phyloP scores from a whole-genome alignment of 108 stramenopile genomes.

The Asterionellopsis glacialis region DNA sequence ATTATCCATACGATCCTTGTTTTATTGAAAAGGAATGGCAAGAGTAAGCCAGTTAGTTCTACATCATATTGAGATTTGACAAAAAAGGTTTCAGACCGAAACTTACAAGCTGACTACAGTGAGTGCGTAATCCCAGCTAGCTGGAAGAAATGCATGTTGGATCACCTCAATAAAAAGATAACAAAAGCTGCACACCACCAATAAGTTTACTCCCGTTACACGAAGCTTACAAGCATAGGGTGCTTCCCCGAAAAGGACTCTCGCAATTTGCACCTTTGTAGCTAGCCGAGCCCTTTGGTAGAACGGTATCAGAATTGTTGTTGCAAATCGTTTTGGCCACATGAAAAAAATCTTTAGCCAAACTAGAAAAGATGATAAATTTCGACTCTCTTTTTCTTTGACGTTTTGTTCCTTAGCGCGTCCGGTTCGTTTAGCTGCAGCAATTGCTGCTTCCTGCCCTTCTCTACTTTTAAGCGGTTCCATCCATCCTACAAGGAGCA shows the following conservation, averaged over 20 bases:
- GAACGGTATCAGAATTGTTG: slow-evolving; percentile 14
- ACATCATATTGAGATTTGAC: neutral
- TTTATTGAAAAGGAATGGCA: neutral
- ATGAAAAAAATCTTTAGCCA: slow-evolving; percentile 5
- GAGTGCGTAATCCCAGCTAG: slow-evolving; percentile 27
- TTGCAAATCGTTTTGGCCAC: slow-evolving; percentile 12
- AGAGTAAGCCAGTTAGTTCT: slow-evolving; percentile 4
- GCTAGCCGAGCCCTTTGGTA: slow-evolving; percentile 7
- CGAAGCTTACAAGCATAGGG: slow-evolving; percentile 52
- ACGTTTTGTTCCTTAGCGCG: slow-evolving; percentile 12
- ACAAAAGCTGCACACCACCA: slow-evolving; percentile 49
- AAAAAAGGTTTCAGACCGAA: neutral
- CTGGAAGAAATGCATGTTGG: slow-evolving; percentile 41
- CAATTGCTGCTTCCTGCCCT: slow-evolving; percentile 22
- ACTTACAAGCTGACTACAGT: slow-evolving; percentile 58
- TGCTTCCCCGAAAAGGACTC: slow-evolving; percentile 31
- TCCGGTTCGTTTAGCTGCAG: slow-evolving; percentile 24
- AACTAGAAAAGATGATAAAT: slow-evolving; percentile 5
- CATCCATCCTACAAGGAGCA: slow-evolving; percentile 13
- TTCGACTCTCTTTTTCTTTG: slow-evolving; percentile 14
- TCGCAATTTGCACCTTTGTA: slow-evolving; percentile 14
- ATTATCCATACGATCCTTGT: slow-evolving; percentile 60
- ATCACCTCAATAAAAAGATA: slow-evolving; percentile 46
- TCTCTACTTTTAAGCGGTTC: slow-evolving; percentile 3
- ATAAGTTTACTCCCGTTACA: slow-evolving; percentile 59